phyloP scores from a whole-genome alignment of 208 protist species.

The Trypanosoma avium region DNA sequence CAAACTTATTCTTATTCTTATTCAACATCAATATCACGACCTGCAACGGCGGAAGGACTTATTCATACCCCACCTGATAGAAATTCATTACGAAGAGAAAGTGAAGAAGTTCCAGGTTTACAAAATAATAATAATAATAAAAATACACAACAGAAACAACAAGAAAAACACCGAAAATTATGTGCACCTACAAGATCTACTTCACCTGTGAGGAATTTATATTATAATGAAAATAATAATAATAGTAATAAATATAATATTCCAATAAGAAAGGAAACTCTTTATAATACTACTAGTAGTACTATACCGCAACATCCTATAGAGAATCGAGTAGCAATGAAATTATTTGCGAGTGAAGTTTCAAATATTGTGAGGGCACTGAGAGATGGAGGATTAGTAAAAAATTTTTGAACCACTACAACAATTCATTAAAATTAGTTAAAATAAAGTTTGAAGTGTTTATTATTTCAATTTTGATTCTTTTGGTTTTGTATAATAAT shows the following conservation, averaged over 20 bases:
- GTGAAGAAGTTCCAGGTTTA: background rate
- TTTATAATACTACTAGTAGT: too few species aligned
- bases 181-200: constrained; percentile 2
- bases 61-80: constrained; percentile 25
- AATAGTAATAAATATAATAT: background rate
- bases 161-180: too few species aligned
- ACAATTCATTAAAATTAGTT: too few species aligned
- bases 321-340: constrained; percentile 9
- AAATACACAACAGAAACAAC: too few species aligned
- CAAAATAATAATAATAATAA: background rate
- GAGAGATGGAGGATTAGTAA: constrained; percentile 13
- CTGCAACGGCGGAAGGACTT: constrained; percentile 13
- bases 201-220: background rate
- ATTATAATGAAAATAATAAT: background rate
- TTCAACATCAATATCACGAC: constrained; percentile 1
- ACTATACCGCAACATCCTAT: constrained; percentile 8
- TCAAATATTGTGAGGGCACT: constrained; percentile 12
- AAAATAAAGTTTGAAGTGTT: too few species aligned
- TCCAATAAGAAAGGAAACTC: background rate
- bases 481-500: too few species aligned
- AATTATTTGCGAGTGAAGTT: constrained; percentile 22
- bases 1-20: too few species aligned
- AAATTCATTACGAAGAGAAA: background rate
- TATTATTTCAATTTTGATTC: too few species aligned
- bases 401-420: constrained; percentile 14